Conservation (phyloP, 2,329 filamentous ascomycete genomes). For the Pseudogymnoascus sp. region DNA sequence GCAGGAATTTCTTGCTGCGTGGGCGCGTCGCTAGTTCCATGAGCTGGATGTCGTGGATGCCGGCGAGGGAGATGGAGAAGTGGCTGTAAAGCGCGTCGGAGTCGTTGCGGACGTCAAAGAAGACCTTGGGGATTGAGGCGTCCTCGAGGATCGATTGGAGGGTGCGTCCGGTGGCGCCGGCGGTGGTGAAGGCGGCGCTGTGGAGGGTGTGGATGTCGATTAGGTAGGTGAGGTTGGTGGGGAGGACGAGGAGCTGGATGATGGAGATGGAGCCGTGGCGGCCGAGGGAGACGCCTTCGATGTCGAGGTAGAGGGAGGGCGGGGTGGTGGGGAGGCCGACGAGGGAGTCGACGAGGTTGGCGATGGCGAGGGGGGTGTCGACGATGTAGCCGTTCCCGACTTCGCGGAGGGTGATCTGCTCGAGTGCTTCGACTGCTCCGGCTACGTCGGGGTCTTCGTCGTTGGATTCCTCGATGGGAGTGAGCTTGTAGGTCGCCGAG, state of each 20-base stretch:
- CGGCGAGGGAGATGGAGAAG: slow-evolving; percentile 36
- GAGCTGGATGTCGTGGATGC: slow-evolving; percentile 48
- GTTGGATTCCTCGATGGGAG: neutral
- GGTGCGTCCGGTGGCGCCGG: slow-evolving; percentile 22
- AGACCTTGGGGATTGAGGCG: slow-evolving; percentile 38
- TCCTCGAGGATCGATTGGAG: slow-evolving; percentile 41
- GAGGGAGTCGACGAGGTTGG: slow-evolving; percentile 13
- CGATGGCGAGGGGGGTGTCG: neutral
- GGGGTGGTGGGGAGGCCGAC: slow-evolving; percentile 19
- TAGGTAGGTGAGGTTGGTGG: slow-evolving; percentile 28
- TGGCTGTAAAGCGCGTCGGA: slow-evolving; percentile 46
- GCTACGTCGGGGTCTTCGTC: neutral
- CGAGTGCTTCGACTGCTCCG: neutral
- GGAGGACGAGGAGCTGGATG: slow-evolving; percentile 30
- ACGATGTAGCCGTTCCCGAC: neutral
- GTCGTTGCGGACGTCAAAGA: slow-evolving; percentile 54
- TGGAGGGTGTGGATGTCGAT: slow-evolving; percentile 36
- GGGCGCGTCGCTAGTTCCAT: slow-evolving; percentile 42
- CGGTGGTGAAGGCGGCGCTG: slow-evolving; percentile 30
- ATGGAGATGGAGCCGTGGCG: slow-evolving; percentile 37
- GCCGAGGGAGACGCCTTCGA: slow-evolving; percentile 37
- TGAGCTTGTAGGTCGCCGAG: neutral
- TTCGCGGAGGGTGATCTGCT: neutral
- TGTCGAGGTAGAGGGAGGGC: slow-evolving; percentile 36
- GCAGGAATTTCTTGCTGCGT: slow-evolving; percentile 22